Conservation (phyloP, 1,139 yeast genomes). For the Yamadazyma triangularis region DNA sequence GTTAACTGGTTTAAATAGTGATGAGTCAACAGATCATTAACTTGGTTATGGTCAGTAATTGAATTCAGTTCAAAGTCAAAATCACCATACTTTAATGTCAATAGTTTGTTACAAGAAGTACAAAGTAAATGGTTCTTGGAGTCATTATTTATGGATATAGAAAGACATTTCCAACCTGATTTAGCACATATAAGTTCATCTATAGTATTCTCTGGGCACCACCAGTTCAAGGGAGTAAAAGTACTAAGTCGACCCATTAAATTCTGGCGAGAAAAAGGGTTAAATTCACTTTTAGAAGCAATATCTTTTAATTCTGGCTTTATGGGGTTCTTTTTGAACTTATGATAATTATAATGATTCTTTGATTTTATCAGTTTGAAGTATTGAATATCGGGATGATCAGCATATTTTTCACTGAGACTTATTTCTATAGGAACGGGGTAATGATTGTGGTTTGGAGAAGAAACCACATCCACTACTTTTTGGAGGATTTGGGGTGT, state of each 20-base stretch:
- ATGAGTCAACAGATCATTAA: constrained; percentile 20
- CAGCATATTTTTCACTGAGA: constrained; percentile 11
- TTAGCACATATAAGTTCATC: constrained; percentile 36
- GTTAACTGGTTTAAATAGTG: constrained; percentile 23
- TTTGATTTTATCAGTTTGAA: constrained; percentile 32
- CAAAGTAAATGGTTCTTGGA: constrained; percentile 33
- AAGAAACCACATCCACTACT: constrained; percentile 22
- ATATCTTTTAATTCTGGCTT: constrained; percentile 9
- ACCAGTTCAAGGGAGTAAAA: constrained; percentile 35
- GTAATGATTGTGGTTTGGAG: constrained; percentile 17
- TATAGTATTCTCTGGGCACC: constrained; percentile 19
- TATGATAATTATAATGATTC: constrained; percentile 36
- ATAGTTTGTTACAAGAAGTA: constrained; percentile 26
- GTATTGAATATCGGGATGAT: constrained; percentile 39
- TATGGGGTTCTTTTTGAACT: constrained; percentile 16
- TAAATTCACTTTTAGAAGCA: constrained; percentile 18
- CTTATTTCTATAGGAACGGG: constrained; percentile 9
- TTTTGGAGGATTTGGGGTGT: constrained; percentile 29
- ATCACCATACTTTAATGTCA: constrained; percentile 25
- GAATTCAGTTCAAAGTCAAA: constrained; percentile 3
- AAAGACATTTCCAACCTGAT: constrained; percentile 40
- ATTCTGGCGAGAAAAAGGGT: constrained; percentile 28
- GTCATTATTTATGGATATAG: constrained; percentile 19
- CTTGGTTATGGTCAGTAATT: constrained; percentile 17
- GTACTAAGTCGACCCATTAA: constrained; percentile 27